phyloP scores from a whole-genome alignment of 2,329 filamentous ascomycete species.

The Alternaria panax region DNA sequence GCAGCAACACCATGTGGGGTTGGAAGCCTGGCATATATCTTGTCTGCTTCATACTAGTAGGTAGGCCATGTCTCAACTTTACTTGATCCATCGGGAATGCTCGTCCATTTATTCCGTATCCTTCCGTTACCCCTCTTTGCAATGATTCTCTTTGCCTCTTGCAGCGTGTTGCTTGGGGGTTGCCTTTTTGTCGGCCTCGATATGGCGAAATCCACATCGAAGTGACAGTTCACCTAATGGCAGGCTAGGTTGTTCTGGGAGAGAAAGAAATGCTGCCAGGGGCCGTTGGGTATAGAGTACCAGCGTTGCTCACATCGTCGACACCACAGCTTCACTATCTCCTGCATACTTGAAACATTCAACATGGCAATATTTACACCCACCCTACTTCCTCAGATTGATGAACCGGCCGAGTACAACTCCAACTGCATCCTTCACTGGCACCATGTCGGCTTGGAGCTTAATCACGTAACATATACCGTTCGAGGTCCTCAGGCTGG shows the following conservation, averaged over 20 bases:
- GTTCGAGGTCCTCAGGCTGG: constrained; percentile 21
- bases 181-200: constrained; percentile 5
- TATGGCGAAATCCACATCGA: not conserved
- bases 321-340: not conserved
- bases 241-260: not conserved
- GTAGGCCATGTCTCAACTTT: not conserved
- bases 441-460: constrained; percentile 20
- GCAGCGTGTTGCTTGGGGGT: not conserved
- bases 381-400: constrained; percentile 17
- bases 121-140: not conserved
- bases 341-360: not conserved
- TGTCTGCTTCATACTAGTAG: not conserved
- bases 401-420: constrained; percentile 18
- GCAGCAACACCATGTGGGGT: not conserved
- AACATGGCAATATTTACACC: constrained; percentile 6
- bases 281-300: not conserved
- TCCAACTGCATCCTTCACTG: constrained; percentile 24
- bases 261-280: not conserved
- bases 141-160: not conserved
- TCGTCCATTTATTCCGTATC: not conserved
- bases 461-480: constrained; percentile 21
- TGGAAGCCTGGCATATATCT: not conserved
- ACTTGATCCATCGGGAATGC: not conserved
- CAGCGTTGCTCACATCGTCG: not conserved
- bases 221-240: constrained; percentile 2